Percentiles rank a stretch among this genome's conserved stretches.
Conservation (phyloP, 179 eudicot species). For the Silene vulgaris region DNA sequence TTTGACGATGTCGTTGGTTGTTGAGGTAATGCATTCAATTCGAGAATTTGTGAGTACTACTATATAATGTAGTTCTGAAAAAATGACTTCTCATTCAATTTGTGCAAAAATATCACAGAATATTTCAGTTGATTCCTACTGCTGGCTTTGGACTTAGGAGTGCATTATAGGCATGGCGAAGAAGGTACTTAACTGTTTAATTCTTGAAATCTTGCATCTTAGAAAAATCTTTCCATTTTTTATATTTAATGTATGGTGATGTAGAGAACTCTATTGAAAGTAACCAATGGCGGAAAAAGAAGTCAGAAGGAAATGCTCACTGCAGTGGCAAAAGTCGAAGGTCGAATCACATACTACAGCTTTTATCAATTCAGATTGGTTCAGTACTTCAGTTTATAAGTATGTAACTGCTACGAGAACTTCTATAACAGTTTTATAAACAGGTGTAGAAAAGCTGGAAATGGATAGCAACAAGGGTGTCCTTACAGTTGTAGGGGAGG, state of each 20-base stretch:
- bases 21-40: neutral
- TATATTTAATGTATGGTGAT: neutral
- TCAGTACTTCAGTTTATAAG: neutral
- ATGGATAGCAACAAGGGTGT: slow-evolving; percentile 33
- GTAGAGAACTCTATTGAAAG: slow-evolving; percentile 40
- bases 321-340: slow-evolving; percentile 39
- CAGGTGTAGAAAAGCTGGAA: slow-evolving; percentile 39
- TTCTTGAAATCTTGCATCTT: neutral
- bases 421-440: neutral
- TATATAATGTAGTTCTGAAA: neutral
- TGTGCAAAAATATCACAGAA: neutral
- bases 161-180: slow-evolving; percentile 24
- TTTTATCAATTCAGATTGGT: neutral
- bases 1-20: slow-evolving; percentile 6
- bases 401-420: neutral
- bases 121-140: neutral
- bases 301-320: slow-evolving; percentile 29
- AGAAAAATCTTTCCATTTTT: neutral
- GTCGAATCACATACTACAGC: slow-evolving; percentile 15
- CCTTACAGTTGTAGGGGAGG: slow-evolving; percentile 43
- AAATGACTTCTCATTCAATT: neutral
- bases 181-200: slow-evolving; percentile 20
- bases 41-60: neutral
- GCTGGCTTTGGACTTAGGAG: neutral
- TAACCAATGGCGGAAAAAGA: slow-evolving; percentile 28